Base-by-base conservation (phyloP, 1,284 basidiomycete genomes). In the Amylostereum areolatum region DNA sequence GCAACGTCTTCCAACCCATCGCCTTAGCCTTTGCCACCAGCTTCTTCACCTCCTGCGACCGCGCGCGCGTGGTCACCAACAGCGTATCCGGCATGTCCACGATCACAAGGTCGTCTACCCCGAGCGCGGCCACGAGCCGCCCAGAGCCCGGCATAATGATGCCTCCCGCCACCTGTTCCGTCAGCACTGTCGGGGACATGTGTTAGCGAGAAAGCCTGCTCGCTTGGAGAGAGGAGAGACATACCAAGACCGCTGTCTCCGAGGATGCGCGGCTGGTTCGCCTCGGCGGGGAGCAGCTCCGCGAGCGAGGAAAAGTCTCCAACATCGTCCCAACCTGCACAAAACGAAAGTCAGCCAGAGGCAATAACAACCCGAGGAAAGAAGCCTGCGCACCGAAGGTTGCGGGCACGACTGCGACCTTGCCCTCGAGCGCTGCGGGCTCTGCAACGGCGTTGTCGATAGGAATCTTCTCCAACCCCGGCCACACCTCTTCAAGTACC, bases 391-490 rank as follows among this genome's bases (percentile, higher is more conserved):
- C 52, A 87, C 87, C 88, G 60, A 91, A 91, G 6, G 89, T 91
- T 24, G 89, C 88, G 32, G 89, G 88, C 11, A 91, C 84, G 47
- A 91, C 88, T 12, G 89, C 88, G 51, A 91, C 88, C 43, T 80
- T 78, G 44, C 86, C 84, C 57, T 84, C 76, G 30, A 76, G 67
- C 35, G 88, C 80, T 45, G 89, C 88, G 36, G 89, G 88, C 62
- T 91, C 89, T n/a, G 88, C 88, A 41, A 91, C 86, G n/a, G 88
- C 88, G 61, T 90, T 77, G 59, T 91, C 88, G 53, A 91, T 91
- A 7, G 88, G 78, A 50, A 91, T 89, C 69, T 90, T 91, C 68
- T 89, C 87, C 40, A 91, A 68, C 2, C 61, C 63, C 1, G 18
- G 18, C 18, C 18, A 18, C 18, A 18, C 18, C 18, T 18, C 18